Percentiles rank a stretch among this genome's conserved stretches.
These are phyloP conservation scores for Oryza coarctata DNA, from an alignment of 176 grass and related monocot genomes.

Conservation along the genomic window DNA sequence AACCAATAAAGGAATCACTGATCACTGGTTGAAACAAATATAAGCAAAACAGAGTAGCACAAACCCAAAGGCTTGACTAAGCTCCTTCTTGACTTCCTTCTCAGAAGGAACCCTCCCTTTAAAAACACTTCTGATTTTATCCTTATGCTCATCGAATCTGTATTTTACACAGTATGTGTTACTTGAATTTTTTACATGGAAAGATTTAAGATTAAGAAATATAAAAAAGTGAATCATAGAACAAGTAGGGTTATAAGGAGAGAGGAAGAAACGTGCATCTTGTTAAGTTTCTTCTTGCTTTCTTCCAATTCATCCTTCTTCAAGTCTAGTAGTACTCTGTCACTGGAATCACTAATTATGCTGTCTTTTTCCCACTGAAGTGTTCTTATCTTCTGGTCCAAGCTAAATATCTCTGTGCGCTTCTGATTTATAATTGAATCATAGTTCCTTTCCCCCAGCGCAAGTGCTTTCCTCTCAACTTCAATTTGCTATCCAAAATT, in stretches of 20 bases:
- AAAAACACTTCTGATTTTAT: conserved; percentile 71
- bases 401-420: conserved; percentile 60
- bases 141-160: conserved; percentile 69
- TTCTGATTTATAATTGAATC: conserved; percentile 70
- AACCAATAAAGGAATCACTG: neutral
- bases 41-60: conserved; percentile 16
- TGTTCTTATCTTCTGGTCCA: conserved; percentile 83
- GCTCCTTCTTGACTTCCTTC: conserved; percentile 72
- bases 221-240: conserved; percentile 11
- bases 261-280: conserved; percentile 54
- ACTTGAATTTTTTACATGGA: conserved; percentile 5
- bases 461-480: conserved; percentile 72
- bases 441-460: conserved; percentile 67
- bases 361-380: conserved; percentile 69
- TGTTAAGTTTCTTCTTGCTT: conserved; percentile 61
- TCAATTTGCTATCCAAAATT: conserved; percentile 79
- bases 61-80: conserved; percentile 69
- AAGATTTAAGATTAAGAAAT: conserved; percentile 21
- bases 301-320: conserved; percentile 77
- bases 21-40: conserved; percentile 24
- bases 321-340: conserved; percentile 71
- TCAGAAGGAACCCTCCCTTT: conserved; percentile 56
- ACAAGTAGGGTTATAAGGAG: conserved; percentile 22
- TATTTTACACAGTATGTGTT: conserved; percentile 41
- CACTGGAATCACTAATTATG: conserved; percentile 64